Evolutionary conservation across 805 yeast genomes (phyloP), one percentile per base, ranked within the genome.

Genomic region (Cyberlindnera maritima): DNA sequence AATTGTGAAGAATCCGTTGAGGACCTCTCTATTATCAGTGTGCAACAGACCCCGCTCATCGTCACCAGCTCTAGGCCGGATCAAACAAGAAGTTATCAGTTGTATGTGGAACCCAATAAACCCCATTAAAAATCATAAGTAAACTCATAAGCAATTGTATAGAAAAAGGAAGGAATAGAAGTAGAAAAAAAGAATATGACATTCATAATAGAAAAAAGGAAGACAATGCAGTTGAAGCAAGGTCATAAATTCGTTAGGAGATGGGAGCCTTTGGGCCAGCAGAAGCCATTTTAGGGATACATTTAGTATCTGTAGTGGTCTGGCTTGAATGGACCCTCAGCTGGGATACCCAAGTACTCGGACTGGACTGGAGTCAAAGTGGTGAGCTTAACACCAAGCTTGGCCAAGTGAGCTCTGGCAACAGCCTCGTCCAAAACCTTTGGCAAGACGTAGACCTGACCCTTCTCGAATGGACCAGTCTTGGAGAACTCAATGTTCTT

Each of bases 401-500:
- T 96, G 69, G 75, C 88, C 75, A 92, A 85, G 78, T 92, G 99
- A 72, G 90, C 85, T 71, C 86, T 88, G 63, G 99, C 99, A 63
- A 92, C 99, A 63, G 96, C 88, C 83, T 92, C 99, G 74, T 92
- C 99, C 75, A 92, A 83, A 66, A 92, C 83, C 86, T 92, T 92
- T 80, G 99, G 99, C 70, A 92, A 80, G 66, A 87, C 84, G 77
- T 92, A 97, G 60, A 92, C 99, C 54, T 60, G 55, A 72, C 96
- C 96, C 59, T 87, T 74, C 58, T 78, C 81, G 76, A 90, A 94
- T 65, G 91, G 85, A 68, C 95, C 96, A 60, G 94, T 80, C 79
- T 87, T 88, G 70, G 88, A 79, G 72, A 94, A 92, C 80, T 92
- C 98, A 56, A 88, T 85, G 75, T 73, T 85, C 70, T 83, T 71